phyloP scores from a whole-genome alignment of 2,329 filamentous ascomycete genomes.

The Curvularia eragrostidis region DNA sequence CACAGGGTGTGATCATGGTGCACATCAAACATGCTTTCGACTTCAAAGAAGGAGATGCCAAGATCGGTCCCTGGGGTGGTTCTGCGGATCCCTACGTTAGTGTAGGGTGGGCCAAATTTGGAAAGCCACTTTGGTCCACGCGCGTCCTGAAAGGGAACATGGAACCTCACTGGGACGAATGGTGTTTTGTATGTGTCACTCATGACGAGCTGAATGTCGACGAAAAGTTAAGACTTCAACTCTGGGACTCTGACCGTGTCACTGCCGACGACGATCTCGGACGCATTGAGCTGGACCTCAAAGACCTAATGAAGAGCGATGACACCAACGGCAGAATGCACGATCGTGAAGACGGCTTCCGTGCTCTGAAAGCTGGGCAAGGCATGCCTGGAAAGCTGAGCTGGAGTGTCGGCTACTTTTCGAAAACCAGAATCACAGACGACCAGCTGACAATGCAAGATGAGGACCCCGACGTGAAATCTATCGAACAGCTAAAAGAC shows the following conservation, averaged over 20 bases:
- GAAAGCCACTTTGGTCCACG: slow-evolving; percentile 71
- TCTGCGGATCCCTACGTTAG: slow-evolving; percentile 75
- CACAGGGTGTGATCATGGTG: slow-evolving; percentile 70
- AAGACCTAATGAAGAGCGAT: slow-evolving; percentile 66
- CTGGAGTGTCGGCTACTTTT: slow-evolving; percentile 76
- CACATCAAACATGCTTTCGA: slow-evolving; percentile 70
- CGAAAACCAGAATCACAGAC: slow-evolving; percentile 68
- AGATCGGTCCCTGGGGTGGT: slow-evolving; percentile 65
- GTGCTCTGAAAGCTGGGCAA: slow-evolving; percentile 68
- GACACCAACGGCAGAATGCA: slow-evolving; percentile 68
- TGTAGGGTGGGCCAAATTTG: slow-evolving; percentile 79
- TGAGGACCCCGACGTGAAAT: slow-evolving; percentile 64
- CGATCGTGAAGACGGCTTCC: slow-evolving; percentile 70
- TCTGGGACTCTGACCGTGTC: slow-evolving; percentile 78
- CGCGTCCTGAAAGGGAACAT: slow-evolving; percentile 70
- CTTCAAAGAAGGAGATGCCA: slow-evolving; percentile 74
- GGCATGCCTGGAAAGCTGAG: slow-evolving; percentile 71
- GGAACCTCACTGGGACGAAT: slow-evolving; percentile 74
- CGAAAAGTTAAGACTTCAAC: slow-evolving; percentile 71
- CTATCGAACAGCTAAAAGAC: slow-evolving; percentile 64
- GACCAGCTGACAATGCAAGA: slow-evolving; percentile 68
- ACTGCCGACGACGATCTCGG: slow-evolving; percentile 78
- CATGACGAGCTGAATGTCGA: slow-evolving; percentile 75
- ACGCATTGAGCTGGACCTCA: slow-evolving; percentile 72
- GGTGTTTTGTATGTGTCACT: slow-evolving; percentile 71